Percentiles rank a stretch among this genome's conserved stretches.
phyloP scores from a whole-genome alignment of 306 rosid species.

The Citrullus amarus region DNA sequence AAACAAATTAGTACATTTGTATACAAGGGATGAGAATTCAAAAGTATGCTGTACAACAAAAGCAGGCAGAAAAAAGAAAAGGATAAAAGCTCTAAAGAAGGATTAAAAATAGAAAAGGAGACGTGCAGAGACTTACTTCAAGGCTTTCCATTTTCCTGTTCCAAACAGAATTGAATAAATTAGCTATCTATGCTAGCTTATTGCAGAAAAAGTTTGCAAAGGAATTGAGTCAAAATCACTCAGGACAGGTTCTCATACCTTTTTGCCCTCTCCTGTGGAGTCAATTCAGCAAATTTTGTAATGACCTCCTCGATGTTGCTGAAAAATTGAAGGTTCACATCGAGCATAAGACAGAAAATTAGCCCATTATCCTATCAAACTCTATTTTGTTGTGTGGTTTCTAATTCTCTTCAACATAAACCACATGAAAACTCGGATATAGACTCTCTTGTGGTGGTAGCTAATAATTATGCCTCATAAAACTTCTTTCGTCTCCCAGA shows the following conservation, averaged over 20 bases:
- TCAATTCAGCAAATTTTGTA: slow-evolving; percentile 59
- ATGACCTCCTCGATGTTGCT: slow-evolving; percentile 65
- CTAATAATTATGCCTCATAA: neutral
- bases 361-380: neutral
- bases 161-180: slow-evolving; percentile 12
- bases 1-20: slow-evolving; percentile 7
- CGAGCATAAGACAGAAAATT: slow-evolving; percentile 4
- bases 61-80: neutral
- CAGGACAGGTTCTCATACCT: slow-evolving; percentile 25
- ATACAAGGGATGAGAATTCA: neutral
- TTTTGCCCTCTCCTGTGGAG: slow-evolving; percentile 77
- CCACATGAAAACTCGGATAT: neutral
- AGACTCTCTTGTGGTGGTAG: neutral
- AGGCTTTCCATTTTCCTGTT: slow-evolving; percentile 83
- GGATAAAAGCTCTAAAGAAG: neutral
- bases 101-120: neutral
- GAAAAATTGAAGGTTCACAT: neutral
- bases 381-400: neutral
- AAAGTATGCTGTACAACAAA: neutral
- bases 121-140: slow-evolving; percentile 42
- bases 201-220: neutral
- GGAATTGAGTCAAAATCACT: neutral
- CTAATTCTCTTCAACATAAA: neutral
- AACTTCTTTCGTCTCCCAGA: neutral
- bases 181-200: neutral